Percentiles rank a stretch among this genome's conserved stretches.
Conservation (phyloP, 345 rosid genomes). For the Linum trigynum region DNA sequence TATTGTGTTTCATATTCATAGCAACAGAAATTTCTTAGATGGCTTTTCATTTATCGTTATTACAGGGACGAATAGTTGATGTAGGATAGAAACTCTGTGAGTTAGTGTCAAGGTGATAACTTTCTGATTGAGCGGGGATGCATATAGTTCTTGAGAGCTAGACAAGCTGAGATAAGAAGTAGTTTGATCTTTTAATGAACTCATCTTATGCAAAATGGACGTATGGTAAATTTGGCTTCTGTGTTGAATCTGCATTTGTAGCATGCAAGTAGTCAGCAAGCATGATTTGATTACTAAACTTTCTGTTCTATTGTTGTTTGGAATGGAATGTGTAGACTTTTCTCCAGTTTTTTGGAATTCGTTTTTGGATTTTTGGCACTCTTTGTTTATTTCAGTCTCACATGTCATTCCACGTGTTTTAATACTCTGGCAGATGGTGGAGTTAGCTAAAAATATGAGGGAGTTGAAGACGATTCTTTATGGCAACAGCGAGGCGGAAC, state of each 20-base stretch:
- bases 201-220: too few species aligned
- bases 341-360: background rate
- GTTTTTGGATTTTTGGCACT: background rate
- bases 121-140: too few species aligned
- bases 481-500: constrained; percentile 95
- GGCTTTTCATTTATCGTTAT: too few species aligned
- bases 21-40: too few species aligned
- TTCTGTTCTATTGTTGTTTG: background rate
- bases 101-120: too few species aligned
- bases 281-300: background rate
- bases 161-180: too few species aligned
- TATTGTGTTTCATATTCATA: too few species aligned
- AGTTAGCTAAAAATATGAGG: constrained; percentile 59
- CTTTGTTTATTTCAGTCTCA: background rate
- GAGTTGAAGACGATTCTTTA: constrained; percentile 85
- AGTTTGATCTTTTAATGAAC: too few species aligned
- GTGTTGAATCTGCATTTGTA: background rate
- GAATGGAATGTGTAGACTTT: background rate
- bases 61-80: too few species aligned
- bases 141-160: too few species aligned
- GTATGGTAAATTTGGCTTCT: too few species aligned
- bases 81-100: too few species aligned
- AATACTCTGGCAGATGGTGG: constrained; percentile 50
- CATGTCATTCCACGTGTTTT: background rate
- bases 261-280: background rate